phyloP scores from a whole-genome alignment of 352 stramenopile genomes.

The Globisporangium viniferum region DNA sequence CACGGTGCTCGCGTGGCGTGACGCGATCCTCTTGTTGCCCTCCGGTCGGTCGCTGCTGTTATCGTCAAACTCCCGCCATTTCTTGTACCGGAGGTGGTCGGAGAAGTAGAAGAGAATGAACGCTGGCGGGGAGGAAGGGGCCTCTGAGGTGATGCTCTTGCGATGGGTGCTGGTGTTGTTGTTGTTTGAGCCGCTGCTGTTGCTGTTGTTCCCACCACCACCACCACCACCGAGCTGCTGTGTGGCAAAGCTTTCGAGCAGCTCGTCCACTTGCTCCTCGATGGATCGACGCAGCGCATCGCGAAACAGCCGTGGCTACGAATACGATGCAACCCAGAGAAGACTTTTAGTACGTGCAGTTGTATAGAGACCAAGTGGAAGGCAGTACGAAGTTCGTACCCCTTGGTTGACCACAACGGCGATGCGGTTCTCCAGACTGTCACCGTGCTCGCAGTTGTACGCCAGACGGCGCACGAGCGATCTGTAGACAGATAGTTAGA shows the following conservation, averaged over 20 bases:
- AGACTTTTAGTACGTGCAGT: neutral
- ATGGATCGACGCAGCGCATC: conserved; percentile 32
- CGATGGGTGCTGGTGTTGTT: neutral
- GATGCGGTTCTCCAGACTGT: conserved; percentile 26
- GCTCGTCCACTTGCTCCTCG: conserved; percentile 32
- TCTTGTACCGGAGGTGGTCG: conserved; percentile 1
- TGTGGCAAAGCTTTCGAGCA: conserved; percentile 21
- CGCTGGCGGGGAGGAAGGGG: neutral
- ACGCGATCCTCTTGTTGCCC: neutral
- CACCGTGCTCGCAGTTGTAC: conserved; percentile 41
- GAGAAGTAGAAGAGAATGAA: conserved; percentile 45
- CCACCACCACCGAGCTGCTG: neutral
- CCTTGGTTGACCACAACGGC: conserved; percentile 29
- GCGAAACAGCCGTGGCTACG: conserved; percentile 34
- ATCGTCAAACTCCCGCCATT: neutral
- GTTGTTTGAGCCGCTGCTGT: neutral
- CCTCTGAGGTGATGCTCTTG: neutral
- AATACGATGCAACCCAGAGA: conserved; percentile 1
- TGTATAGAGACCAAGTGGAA: neutral
- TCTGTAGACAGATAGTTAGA: conserved; percentile 15
- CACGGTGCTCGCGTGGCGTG: neutral
- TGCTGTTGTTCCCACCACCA: conserved; percentile 4
- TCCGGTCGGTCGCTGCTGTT: neutral
- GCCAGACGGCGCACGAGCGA: conserved; percentile 36
- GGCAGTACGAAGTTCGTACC: conserved; percentile 10